phyloP scores from a whole-genome alignment of 257 asterid genomes.

The Datura wrightii region DNA sequence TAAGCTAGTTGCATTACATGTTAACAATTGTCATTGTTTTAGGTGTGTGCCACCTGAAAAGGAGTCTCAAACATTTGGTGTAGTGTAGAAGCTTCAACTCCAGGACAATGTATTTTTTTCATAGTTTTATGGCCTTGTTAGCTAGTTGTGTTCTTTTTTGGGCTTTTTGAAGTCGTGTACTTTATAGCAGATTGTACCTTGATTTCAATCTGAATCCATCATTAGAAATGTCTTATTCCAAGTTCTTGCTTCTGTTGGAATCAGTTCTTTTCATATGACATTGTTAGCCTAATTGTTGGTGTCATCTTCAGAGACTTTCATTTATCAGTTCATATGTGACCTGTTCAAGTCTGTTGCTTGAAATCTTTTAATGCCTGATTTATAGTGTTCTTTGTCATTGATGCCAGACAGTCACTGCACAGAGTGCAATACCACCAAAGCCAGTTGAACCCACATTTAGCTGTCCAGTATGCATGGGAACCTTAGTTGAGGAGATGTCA shows the following conservation, averaged over 20 bases:
- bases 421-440: conserved; percentile 43
- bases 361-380: not conserved
- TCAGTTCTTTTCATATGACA: not conserved
- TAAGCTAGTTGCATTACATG: not conserved
- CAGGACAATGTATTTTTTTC: not conserved
- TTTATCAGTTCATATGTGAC: conserved; percentile 17
- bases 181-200: not conserved
- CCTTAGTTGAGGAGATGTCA: conserved; percentile 74
- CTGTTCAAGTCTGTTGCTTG: not conserved
- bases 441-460: conserved; percentile 73
- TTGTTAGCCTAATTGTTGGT: conserved; percentile 23
- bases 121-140: not conserved
- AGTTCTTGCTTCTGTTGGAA: conserved; percentile 8
- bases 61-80: not conserved
- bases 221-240: conserved; percentile 22
- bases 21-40: not conserved
- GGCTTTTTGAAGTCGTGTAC: not conserved
- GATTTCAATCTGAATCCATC: conserved; percentile 17
- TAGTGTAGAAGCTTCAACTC: conserved; percentile 1
- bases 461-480: conserved; percentile 93
- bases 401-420: conserved; percentile 48
- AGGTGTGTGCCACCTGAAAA: not conserved
- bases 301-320: conserved; percentile 13
- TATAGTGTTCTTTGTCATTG: conserved; percentile 15
- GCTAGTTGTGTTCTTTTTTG: not conserved